Evolutionary conservation across 768 basidiomycete species (phyloP).

Genomic region (Multifurca ochricompacta): DNA sequence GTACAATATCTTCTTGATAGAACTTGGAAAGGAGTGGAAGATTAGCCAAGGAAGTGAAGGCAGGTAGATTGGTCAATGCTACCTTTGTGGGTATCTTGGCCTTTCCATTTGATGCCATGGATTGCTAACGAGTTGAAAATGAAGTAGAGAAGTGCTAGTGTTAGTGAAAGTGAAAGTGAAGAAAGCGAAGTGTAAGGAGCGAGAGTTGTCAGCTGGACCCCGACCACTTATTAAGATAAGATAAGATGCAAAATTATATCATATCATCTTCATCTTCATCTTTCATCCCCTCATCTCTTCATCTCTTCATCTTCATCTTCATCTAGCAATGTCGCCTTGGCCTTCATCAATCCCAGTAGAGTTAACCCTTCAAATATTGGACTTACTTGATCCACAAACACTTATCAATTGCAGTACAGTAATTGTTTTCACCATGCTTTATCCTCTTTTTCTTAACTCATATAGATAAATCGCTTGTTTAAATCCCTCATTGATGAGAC

Average conservation of each 20-base stretch:
- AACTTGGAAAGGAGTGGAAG: slow-evolving; percentile 24
- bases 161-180: neutral
- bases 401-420: slow-evolving; percentile 10
- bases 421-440: neutral
- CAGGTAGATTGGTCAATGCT: neutral
- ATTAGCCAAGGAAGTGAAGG: neutral
- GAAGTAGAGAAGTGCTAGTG: neutral
- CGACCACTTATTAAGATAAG: slow-evolving; percentile 11
- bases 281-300: no score
- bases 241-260: slow-evolving; percentile 9
- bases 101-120: slow-evolving; percentile 26
- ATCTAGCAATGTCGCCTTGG: neutral
- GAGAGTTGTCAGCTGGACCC: slow-evolving; percentile 17
- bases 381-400: neutral
- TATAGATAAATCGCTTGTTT: slow-evolving; percentile 8
- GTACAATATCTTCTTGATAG: slow-evolving; percentile 36
- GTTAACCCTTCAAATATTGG: slow-evolving; percentile 6
- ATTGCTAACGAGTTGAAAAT: neutral
- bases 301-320: no score
- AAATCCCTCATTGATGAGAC: slow-evolving; percentile 11
- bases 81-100: slow-evolving; percentile 31
- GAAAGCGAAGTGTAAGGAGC: neutral
- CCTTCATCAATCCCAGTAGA: slow-evolving; percentile 5
- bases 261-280: no score
- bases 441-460: neutral